Evolutionary conservation across 1,139 yeast species (phyloP).

Genomic region (Suhomyces maxii): DNA sequence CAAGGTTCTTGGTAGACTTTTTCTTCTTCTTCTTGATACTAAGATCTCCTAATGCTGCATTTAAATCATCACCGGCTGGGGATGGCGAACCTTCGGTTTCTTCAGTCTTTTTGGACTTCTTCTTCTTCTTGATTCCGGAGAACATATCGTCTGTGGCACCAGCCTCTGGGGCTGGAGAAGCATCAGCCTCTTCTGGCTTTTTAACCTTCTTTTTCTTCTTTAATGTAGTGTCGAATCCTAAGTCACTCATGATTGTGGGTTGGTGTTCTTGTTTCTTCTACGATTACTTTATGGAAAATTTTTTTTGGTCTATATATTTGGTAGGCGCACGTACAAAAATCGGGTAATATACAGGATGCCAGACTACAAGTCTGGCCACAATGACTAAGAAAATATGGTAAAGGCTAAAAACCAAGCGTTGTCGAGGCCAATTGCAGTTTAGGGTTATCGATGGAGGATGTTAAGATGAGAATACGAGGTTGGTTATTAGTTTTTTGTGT

Average conservation of each 20-base stretch:
- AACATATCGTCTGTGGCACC: slow-evolving; percentile 49
- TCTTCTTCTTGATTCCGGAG: slow-evolving; percentile 56
- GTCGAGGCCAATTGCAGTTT: too few species aligned
- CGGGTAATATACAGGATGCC: slow-evolving; percentile 7
- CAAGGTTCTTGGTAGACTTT: slow-evolving; percentile 59
- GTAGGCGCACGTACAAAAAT: slow-evolving; percentile 6
- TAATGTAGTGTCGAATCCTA: slow-evolving; percentile 74
- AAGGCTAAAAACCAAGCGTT: not conserved
- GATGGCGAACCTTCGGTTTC: slow-evolving; percentile 36
- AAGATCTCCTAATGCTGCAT: slow-evolving; percentile 70
- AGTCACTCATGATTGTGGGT: slow-evolving; percentile 45
- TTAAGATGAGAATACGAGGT: too few species aligned
- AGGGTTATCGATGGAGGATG: too few species aligned
- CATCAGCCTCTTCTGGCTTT: slow-evolving; percentile 39
- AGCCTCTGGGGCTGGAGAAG: slow-evolving; percentile 33
- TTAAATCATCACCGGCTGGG: slow-evolving; percentile 61
- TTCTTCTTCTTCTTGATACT: slow-evolving; percentile 77
- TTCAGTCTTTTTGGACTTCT: slow-evolving; percentile 45
- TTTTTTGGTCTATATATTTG: slow-evolving; percentile 7
- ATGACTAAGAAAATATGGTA: not conserved
- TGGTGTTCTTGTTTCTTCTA: not conserved
- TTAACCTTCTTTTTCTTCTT: slow-evolving; percentile 79
- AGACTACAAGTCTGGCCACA: not conserved
- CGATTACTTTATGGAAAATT: slow-evolving; percentile 6
- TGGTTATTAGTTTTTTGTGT: too few species aligned